Conservation (phyloP, 2,329 filamentous ascomycete genomes). For the Hirsutella thompsonii region DNA sequence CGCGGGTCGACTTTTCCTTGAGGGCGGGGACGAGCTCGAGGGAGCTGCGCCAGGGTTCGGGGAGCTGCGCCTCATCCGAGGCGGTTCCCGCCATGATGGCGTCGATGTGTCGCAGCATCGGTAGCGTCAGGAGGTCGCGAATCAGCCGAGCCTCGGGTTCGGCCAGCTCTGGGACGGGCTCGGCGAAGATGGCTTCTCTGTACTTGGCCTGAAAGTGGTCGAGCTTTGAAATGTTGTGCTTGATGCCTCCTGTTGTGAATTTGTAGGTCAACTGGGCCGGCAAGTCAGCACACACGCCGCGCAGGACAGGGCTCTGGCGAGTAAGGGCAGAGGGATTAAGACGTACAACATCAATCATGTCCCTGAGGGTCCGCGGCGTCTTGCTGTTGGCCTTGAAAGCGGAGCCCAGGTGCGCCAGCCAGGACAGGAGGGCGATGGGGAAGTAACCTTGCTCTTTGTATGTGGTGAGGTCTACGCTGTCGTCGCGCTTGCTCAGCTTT, state of each 20-base stretch:
- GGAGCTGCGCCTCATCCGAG: neutral
- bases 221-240: slow-evolving; percentile 70
- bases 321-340: too few species aligned
- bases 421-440: slow-evolving; percentile 53
- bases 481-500: slow-evolving; percentile 78
- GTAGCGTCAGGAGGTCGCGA: slow-evolving; percentile 9
- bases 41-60: slow-evolving; percentile 10
- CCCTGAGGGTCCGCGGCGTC: slow-evolving; percentile 38
- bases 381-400: slow-evolving; percentile 14
- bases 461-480: slow-evolving; percentile 32
- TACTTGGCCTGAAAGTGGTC: slow-evolving; percentile 66
- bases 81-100: slow-evolving; percentile 8
- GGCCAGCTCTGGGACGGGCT: slow-evolving; percentile 10
- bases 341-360: slow-evolving; percentile 56
- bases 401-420: slow-evolving; percentile 57
- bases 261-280: slow-evolving; percentile 58
- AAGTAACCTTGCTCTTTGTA: slow-evolving; percentile 34
- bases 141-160: slow-evolving; percentile 12
- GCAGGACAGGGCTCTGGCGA: too few species aligned
- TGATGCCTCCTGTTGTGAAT: slow-evolving; percentile 84
- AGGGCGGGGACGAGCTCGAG: slow-evolving; percentile 15
- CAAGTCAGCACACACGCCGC: slow-evolving; percentile 11
- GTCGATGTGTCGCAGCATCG: slow-evolving; percentile 11
- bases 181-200: slow-evolving; percentile 18
- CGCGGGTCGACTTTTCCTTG: slow-evolving; percentile 4